Conservation (phyloP, 306 rosid species). For the Vigna angularis region DNA sequence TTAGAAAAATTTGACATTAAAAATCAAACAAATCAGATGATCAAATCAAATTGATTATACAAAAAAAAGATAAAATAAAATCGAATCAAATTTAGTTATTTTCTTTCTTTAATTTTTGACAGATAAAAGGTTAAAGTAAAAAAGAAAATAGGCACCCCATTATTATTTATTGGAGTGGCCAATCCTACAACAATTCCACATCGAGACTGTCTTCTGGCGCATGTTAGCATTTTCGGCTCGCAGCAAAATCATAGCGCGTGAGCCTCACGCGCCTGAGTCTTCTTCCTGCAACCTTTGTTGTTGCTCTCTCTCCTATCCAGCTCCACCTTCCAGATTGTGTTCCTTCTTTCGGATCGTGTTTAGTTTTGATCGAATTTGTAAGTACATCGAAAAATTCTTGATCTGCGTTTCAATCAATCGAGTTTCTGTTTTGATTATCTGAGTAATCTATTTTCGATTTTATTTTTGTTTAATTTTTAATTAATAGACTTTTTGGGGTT, state of each 20-base stretch:
- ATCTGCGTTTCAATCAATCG: neutral
- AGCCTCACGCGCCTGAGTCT: slow-evolving; percentile 27
- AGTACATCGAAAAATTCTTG: neutral
- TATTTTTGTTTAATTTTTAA: neutral
- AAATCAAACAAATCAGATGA: neutral
- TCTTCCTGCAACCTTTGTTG: slow-evolving; percentile 3
- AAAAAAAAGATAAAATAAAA: neutral
- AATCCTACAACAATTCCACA: neutral
- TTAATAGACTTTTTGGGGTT: neutral
- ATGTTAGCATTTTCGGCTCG: slow-evolving; percentile 25
- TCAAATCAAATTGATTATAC: neutral
- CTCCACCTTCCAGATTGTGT: slow-evolving; percentile 24
- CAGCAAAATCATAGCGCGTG: slow-evolving; percentile 41
- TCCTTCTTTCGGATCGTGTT: slow-evolving; percentile 34
- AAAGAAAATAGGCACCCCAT: neutral
- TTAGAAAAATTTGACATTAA: too few species aligned
- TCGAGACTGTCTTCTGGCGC: slow-evolving; percentile 6
- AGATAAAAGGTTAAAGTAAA: neutral
- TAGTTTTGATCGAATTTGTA: slow-evolving; percentile 21
- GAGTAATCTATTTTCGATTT: neutral
- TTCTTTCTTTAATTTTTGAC: neutral
- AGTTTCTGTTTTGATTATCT: slow-evolving; percentile 30
- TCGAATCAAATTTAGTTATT: neutral
- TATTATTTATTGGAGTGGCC: slow-evolving; percentile 1
- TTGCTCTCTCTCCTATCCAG: neutral